Conservation (phyloP, 352 stramenopile genomes). For the Phytophthora sp. region DNA sequence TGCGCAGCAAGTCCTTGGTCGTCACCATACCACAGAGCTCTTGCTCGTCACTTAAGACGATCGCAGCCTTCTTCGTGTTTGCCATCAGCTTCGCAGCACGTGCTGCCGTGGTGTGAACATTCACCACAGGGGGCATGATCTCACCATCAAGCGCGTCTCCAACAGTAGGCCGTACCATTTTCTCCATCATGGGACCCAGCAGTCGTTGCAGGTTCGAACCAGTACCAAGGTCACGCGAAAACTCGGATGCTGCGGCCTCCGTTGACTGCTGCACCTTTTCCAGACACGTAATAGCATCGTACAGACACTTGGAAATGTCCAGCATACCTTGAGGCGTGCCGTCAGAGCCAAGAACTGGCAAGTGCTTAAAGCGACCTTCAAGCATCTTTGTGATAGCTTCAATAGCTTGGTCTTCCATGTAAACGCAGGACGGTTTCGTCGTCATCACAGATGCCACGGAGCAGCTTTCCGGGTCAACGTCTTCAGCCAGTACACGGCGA, state of each 20-base stretch:
- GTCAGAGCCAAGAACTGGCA: conserved; percentile 78
- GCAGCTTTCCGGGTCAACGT: conserved; percentile 82
- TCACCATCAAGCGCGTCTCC: conserved; percentile 83
- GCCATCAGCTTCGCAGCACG: conserved; percentile 87
- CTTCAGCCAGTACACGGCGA: conserved; percentile 78
- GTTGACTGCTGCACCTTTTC: conserved; percentile 89
- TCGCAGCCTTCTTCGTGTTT: conserved; percentile 82
- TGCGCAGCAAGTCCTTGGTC: conserved; percentile 86
- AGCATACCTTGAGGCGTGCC: conserved; percentile 84
- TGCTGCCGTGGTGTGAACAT: conserved; percentile 71
- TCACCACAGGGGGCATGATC: conserved; percentile 77
- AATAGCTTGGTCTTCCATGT: conserved; percentile 81
- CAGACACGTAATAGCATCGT: conserved; percentile 88
- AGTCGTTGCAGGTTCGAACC: conserved; percentile 75
- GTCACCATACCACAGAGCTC: conserved; percentile 87
- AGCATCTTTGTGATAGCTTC: conserved; percentile 91
- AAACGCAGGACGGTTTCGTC: conserved; percentile 79
- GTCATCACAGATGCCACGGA: conserved; percentile 88
- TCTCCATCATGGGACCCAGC: conserved; percentile 88
- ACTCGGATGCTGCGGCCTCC: conserved; percentile 76
- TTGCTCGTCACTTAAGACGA: conserved; percentile 69
- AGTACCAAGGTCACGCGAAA: conserved; percentile 76
- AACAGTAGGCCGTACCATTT: conserved; percentile 89
- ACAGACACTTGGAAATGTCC: conserved; percentile 91
- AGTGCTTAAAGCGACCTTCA: conserved; percentile 87